Evolutionary conservation across 2,329 filamentous ascomycete species (phyloP), one percentile per base, ranked within the genome.

Genomic region (Aspergillus sp.): DNA sequence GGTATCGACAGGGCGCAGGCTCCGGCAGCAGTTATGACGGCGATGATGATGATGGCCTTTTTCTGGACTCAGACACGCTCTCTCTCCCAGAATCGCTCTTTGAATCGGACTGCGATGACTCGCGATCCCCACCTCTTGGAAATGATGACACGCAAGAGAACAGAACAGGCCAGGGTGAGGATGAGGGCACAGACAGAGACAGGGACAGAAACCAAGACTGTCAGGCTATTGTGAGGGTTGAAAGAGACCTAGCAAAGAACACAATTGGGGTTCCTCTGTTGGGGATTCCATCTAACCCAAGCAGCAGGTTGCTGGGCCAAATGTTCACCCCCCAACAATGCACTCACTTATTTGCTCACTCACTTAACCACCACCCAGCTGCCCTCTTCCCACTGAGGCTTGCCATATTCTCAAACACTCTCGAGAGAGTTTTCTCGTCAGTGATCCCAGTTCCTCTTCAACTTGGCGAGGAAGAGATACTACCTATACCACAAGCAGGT

Each of bases 1-100:
- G 69, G 38, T 60, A 66, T 30, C 62, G 60, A n/a, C 61, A 72
- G 11, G 52, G 55, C 31, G 34, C 70, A 23, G 56, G 65, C 11
- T 47, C 54, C 8, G 47, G 46, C 31, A 56, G 38, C 23, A 53
- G 54, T 17, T 54, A 60, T 53, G 60, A 65, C 31, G 58, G 57
- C 23, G 49, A 59, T 31, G 57, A 61, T 17, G 62, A 55, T 7
- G 56, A 65, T 47, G 50, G 54, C 6, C 28, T 59, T 11, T 66
- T 59, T 46, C n/a, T 57, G 5, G 49, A 51, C 45, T 63, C 62
- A 3, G 55, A 59, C 49, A 41, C 15, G 8, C 50, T 56, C 34
- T 54, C 60, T 13, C 23, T 47, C 5, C 23, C 51, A 51, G 48
- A 55, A 7, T 60, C 55, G 17, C 34, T 46, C 3, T 23, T 52